Conservation (phyloP, 2,329 filamentous ascomycete genomes). For the Ophiosphaerella narmari region DNA sequence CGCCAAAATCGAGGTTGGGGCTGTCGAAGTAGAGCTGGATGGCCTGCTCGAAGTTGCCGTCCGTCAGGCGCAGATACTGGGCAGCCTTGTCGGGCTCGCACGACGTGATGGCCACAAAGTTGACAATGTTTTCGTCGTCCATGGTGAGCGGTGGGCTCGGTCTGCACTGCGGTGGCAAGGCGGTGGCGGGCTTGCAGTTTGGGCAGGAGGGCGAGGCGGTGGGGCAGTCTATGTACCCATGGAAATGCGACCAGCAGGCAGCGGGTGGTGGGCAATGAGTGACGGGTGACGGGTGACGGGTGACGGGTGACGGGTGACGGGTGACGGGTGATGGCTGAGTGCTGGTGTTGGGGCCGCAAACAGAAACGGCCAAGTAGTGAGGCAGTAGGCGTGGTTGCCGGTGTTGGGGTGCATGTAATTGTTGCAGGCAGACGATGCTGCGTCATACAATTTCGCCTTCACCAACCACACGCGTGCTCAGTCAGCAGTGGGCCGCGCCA, state of each 20-base stretch:
- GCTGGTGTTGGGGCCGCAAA: too few species aligned
- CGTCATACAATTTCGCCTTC: constrained; percentile 23
- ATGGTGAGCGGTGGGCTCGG: constrained; percentile 24
- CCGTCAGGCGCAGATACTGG: constrained; percentile 84
- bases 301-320: background rate
- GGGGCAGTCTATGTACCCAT: constrained; percentile 30
- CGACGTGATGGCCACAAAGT: constrained; percentile 82
- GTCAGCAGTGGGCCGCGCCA: constrained; percentile 22
- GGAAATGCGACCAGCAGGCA: constrained; percentile 4
- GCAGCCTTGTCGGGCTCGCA: constrained; percentile 73
- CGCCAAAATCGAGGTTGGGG: constrained; percentile 67
- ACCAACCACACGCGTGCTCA: constrained; percentile 5
- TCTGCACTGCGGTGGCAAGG: background rate
- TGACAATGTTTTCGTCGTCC: constrained; percentile 65
- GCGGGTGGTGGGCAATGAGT: background rate
- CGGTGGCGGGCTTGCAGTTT: background rate
- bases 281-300: background rate
- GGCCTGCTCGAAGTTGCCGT: constrained; percentile 81
- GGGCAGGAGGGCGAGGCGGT: constrained; percentile 9
- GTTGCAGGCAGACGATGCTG: constrained; percentile 24
- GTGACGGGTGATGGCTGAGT: background rate
- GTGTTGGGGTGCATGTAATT: background rate
- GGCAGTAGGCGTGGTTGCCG: constrained; percentile 3
- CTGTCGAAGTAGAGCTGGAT: constrained; percentile 90
- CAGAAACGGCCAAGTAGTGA: too few species aligned